phyloP scores from a whole-genome alignment of 1,139 yeast genomes.

The Suhomyces ambrosiae region DNA sequence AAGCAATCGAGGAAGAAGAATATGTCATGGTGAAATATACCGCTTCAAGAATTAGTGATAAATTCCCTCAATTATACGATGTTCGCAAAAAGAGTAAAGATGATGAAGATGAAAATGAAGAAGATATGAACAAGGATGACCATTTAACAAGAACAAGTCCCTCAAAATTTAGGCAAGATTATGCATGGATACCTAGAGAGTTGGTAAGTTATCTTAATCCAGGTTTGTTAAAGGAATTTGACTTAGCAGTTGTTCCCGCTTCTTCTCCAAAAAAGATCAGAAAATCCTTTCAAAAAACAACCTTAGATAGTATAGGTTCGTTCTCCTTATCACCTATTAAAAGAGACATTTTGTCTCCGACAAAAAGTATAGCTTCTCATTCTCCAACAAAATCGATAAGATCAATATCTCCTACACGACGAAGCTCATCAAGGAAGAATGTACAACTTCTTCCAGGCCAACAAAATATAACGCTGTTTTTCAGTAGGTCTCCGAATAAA shows the following conservation, averaged over 20 bases:
- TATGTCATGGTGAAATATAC: constrained; percentile 18
- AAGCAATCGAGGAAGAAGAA: constrained; percentile 13
- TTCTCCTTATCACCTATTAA: constrained; percentile 4
- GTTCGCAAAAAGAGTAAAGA: constrained; percentile 2
- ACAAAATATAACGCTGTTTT: constrained; percentile 8
- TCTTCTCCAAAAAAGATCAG: constrained; percentile 1
- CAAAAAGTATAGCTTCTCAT: background rate
- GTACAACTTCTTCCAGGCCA: constrained; percentile 10
- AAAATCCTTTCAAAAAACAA: constrained; percentile 14
- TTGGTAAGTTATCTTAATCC: constrained; percentile 17
- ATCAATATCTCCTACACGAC: constrained; percentile 2
- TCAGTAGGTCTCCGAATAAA: constrained; percentile 1
- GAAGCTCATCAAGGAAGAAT: constrained; percentile 1
- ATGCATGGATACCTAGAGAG: constrained; percentile 18
- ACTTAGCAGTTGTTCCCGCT: constrained; percentile 6
- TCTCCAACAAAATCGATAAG: background rate
- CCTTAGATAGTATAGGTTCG: constrained; percentile 14
- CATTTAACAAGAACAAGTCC: constrained; percentile 1
- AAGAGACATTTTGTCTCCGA: constrained; percentile 1
- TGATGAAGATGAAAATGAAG: constrained; percentile 1
- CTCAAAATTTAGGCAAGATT: constrained; percentile 6
- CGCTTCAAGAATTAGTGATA: constrained; percentile 4
- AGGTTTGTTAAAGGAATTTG: constrained; percentile 11
- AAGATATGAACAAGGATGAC: constrained; percentile 1
- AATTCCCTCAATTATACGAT: constrained; percentile 9